phyloP scores from a whole-genome alignment of 352 stramenopile species.

The Pythium diclinum region DNA sequence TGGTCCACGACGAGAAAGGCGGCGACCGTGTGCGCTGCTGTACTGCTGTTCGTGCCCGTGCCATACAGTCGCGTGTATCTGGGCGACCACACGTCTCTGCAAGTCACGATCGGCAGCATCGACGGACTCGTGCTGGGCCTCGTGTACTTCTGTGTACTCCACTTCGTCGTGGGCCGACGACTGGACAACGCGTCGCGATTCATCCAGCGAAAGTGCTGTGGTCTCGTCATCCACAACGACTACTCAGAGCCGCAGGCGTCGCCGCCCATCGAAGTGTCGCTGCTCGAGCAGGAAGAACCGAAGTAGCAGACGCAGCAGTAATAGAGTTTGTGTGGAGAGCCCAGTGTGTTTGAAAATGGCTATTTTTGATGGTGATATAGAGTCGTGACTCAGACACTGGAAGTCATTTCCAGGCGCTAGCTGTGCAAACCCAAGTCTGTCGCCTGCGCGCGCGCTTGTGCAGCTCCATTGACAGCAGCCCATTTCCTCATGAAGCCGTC shows the following conservation, averaged over 20 bases:
- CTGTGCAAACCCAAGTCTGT: neutral
- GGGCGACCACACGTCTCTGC: conserved; percentile 51
- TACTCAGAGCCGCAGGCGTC: conserved; percentile 10
- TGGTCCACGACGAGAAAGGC: conserved; percentile 12
- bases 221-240: conserved; percentile 38
- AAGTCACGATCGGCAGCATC: conserved; percentile 39
- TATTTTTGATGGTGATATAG: neutral
- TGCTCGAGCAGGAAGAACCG: neutral
- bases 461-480: no score
- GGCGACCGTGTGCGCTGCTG: conserved; percentile 20
- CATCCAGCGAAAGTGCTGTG: conserved; percentile 11
- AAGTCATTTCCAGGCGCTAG: neutral
- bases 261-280: neutral
- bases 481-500: conserved; percentile 5
- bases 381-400: neutral
- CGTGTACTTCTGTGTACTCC: conserved; percentile 45
- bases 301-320: no score
- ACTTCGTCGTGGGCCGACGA: conserved; percentile 34
- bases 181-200: conserved; percentile 27
- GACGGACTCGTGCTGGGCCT: conserved; percentile 40
- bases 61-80: conserved; percentile 60
- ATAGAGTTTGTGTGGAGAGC: no score
- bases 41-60: conserved; percentile 39
- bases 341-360: neutral
- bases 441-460: neutral